Evolutionary conservation across 176 grass and related monocot genomes (phyloP).

Genomic region (Avena eriantha): DNA sequence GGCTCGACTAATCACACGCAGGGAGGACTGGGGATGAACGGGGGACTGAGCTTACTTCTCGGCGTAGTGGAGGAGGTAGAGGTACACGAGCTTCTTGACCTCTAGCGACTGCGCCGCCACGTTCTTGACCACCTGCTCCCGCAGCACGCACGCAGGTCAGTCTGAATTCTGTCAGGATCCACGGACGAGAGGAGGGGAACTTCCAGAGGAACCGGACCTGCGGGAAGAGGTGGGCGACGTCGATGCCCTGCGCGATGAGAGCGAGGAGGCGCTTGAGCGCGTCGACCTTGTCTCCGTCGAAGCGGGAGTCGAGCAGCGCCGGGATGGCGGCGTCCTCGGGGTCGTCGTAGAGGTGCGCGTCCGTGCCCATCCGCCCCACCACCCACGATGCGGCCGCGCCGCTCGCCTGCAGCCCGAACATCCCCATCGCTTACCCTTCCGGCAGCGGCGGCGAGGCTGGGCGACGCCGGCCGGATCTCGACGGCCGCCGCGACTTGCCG

Average conservation of each 20-base stretch:
- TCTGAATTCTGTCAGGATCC: neutral
- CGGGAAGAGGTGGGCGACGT: conserved; percentile 84
- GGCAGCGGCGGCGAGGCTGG: neutral
- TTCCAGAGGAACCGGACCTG: conserved; percentile 45
- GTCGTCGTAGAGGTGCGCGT: conserved; percentile 97
- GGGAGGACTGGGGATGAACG: neutral
- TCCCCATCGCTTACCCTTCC: neutral
- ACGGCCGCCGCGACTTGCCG: neutral
- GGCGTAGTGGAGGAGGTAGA: conserved; percentile 96
- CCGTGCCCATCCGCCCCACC: conserved; percentile 87
- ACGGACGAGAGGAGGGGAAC: neutral
- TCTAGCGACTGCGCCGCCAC: conserved; percentile 83
- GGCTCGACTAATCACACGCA: neutral
- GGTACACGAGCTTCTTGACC: conserved; percentile 97
- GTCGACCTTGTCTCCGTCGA: conserved; percentile 83
- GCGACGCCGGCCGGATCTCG: conserved; percentile 10
- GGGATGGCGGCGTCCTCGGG: conserved; percentile 87
- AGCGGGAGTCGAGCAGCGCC: conserved; percentile 85
- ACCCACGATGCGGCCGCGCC: conserved; percentile 76
- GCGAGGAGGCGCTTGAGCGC: conserved; percentile 94
- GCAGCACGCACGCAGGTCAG: neutral
- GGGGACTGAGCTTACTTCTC: conserved; percentile 63
- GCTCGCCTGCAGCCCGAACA: conserved; percentile 76
- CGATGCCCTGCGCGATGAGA: conserved; percentile 79
- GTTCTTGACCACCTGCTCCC: conserved; percentile 83